Percentiles rank a stretch among this genome's conserved stretches.
Evolutionary conservation across 176 grass and related monocot genomes (phyloP).

Genomic region (Rhynchospora pubera): DNA sequence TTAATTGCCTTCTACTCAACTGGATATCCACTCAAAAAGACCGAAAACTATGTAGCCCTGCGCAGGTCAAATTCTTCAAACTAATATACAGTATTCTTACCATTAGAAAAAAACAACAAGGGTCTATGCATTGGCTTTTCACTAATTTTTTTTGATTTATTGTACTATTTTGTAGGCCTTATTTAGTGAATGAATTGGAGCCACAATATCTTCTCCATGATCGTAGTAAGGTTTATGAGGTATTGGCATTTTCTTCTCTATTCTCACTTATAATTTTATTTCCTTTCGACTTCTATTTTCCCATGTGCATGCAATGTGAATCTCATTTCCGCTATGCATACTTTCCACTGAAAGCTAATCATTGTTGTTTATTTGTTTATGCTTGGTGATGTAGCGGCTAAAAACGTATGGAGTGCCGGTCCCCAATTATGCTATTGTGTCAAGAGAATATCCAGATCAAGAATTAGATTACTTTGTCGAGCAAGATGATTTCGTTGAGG

Average conservation of each 20-base stretch:
- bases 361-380: constrained; percentile 19
- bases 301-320: neutral
- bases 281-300: constrained; percentile 7
- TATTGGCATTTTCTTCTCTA: constrained; percentile 28
- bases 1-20: constrained; percentile 88
- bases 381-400: constrained; percentile 53
- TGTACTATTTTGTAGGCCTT: constrained; percentile 49
- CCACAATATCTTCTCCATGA: constrained; percentile 86
- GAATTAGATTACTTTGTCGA: constrained; percentile 78
- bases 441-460: constrained; percentile 82
- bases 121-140: neutral
- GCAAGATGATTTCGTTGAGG: constrained; percentile 93
- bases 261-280: neutral
- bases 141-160: constrained; percentile 9
- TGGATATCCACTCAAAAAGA: constrained; percentile 89
- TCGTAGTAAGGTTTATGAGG: constrained; percentile 93
- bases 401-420: constrained; percentile 71
- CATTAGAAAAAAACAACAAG: neutral
- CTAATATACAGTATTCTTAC: neutral
- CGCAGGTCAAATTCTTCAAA: constrained; percentile 49
- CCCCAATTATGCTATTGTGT: constrained; percentile 76
- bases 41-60: constrained; percentile 62
- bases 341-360: constrained; percentile 22
- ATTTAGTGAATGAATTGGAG: constrained; percentile 80
- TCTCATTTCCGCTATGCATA: constrained; percentile 4